Evolutionary conservation across 768 basidiomycete genomes (phyloP), one percentile per base, ranked within the genome.

Genomic region (Boletales sp.): DNA sequence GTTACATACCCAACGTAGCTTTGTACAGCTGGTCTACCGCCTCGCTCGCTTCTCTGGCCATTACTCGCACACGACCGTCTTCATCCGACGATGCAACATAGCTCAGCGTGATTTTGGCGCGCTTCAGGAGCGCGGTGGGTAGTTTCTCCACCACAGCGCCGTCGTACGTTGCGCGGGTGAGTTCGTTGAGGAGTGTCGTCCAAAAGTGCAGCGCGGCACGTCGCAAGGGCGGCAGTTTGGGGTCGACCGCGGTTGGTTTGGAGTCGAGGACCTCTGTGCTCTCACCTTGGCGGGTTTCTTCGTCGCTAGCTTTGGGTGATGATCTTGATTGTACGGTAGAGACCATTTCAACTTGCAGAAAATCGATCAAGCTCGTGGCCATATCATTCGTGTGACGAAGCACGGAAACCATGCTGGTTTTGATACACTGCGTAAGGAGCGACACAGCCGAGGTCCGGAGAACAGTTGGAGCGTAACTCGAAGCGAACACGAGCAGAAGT

Each of bases 171-270:
- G 77, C 71, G n/a, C 67, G 68, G 0, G 75, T 81, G 15, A 75
- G 72, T 37, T 84, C 77, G n/a, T 78, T 76, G n/a, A 92, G 65
- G 30, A 93, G 71, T 9, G 85, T 61, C 0, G 82, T 74, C 38
- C 95, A 73, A 63, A 97, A 86, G 57, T 94, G 84, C n/a, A 97
- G 62, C 0, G 90, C 92, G 1, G 90, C 85, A 37, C 95, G 86
- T 30, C 94, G 81, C 4, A 97, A 72, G 1, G 90, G 78, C 1
- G 94, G 90, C 42, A 89, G 76, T 62, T 84, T 90, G 0, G 86
- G 54, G 57, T 84, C 72, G 8, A 62, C 42, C 0, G 79, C 74
- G 0, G 80, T 79, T 10, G 89, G 86, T 32, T 83, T 70, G 2
- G 70, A 61, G 63, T 87, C 83, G 64, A 83, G 73, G 21, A 34